These are phyloP conservation scores for Morella rubra DNA, from an alignment of 306 rosid species.

Conservation along the genomic window DNA sequence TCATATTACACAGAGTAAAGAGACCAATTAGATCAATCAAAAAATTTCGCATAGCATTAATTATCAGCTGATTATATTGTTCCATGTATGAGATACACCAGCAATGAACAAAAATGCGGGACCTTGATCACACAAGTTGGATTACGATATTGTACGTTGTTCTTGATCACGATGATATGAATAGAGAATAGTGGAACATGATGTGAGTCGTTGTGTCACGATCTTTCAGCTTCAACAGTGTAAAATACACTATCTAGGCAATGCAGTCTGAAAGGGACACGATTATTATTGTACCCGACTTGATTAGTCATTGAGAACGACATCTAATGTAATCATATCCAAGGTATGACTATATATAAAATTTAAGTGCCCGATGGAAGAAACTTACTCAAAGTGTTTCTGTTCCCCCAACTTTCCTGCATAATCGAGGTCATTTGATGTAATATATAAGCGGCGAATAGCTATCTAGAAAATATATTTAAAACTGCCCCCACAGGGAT, in stretches of 20 bases:
- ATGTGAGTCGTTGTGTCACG: conserved; percentile 34
- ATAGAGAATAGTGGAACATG: background rate
- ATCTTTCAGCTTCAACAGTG: conserved; percentile 17
- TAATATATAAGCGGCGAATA: conserved; percentile 25
- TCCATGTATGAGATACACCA: too few relatives aligned
- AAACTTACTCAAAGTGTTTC: background rate
- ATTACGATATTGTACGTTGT: background rate
- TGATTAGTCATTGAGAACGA: conserved; percentile 25
- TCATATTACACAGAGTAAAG: background rate
- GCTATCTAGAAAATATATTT: background rate
- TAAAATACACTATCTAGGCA: background rate
- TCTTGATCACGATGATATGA: background rate
- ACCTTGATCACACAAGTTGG: background rate
- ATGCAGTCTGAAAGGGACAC: background rate
- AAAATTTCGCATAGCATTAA: too few relatives aligned
- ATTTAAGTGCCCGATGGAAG: background rate
- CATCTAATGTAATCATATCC: background rate
- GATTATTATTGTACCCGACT: background rate
- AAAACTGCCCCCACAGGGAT: background rate
- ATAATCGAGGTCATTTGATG: conserved; percentile 22
- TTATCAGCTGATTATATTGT: too few relatives aligned
- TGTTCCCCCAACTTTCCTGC: background rate
- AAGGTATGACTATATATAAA: background rate
- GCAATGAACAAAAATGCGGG: background rate
- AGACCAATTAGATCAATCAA: too few relatives aligned